These are phyloP conservation scores for Monilinia polystroma DNA, from an alignment of 2,329 filamentous ascomycete genomes.

Conservation along the genomic window DNA sequence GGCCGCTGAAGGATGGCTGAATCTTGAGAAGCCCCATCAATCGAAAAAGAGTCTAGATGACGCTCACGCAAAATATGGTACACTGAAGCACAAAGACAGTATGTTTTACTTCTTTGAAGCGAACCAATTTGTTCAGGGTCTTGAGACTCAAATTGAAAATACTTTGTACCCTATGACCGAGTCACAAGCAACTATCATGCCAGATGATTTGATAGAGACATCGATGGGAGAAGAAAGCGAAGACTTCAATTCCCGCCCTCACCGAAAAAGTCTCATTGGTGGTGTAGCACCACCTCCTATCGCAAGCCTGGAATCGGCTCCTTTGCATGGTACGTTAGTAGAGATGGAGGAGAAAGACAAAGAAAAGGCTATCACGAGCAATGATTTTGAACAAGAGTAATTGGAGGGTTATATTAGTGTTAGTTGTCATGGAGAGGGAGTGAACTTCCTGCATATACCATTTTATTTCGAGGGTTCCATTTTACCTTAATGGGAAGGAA, in stretches of 20 bases:
- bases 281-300: constrained; percentile 42
- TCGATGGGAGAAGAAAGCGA: constrained; percentile 48
- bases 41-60: constrained; percentile 75
- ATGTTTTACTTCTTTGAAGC: constrained; percentile 53
- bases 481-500: not conserved
- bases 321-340: constrained; percentile 39
- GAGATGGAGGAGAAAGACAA: constrained; percentile 22
- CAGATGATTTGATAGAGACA: constrained; percentile 22
- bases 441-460: constrained; percentile 21
- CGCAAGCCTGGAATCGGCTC: constrained; percentile 50
- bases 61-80: constrained; percentile 57
- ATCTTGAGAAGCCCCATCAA: constrained; percentile 72
- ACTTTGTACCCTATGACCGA: constrained; percentile 38
- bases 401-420: not conserved
- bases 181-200: constrained; percentile 22
- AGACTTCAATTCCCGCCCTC: constrained; percentile 51
- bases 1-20: constrained; percentile 80
- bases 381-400: constrained; percentile 22
- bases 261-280: constrained; percentile 55
- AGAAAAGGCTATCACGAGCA: not conserved
- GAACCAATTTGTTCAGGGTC: constrained; percentile 51
- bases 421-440: not conserved
- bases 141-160: constrained; percentile 46
- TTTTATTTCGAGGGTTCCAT: constrained; percentile 16
- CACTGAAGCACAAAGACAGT: constrained; percentile 51